Evolutionary conservation across 1,139 yeast genomes (phyloP).

Genomic region (Pichia sp.): DNA sequence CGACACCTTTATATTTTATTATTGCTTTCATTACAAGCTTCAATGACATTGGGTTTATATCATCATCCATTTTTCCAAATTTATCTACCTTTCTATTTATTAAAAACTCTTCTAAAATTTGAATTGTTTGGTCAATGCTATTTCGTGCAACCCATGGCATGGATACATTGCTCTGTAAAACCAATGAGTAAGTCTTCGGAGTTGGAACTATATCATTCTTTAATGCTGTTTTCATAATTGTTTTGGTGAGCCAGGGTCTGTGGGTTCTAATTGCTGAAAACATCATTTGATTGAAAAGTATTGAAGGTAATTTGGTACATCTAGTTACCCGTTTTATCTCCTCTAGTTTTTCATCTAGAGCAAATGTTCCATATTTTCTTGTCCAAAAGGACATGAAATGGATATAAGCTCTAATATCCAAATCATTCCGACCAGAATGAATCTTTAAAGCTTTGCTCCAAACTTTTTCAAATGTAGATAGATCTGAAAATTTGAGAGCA

Average conservation of each 20-base stretch:
- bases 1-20: slow-evolving; percentile 15
- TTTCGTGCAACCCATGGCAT: slow-evolving; percentile 15
- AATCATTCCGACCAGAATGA: slow-evolving; percentile 6
- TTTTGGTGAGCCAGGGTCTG: slow-evolving; percentile 37
- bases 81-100: slow-evolving; percentile 20
- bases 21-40: slow-evolving; percentile 19
- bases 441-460: slow-evolving; percentile 19
- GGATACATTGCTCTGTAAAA: slow-evolving; percentile 20
- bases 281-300: slow-evolving; percentile 38
- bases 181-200: slow-evolving; percentile 34
- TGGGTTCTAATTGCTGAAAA: slow-evolving; percentile 32
- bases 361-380: slow-evolving; percentile 15
- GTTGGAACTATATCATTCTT: slow-evolving; percentile 31
- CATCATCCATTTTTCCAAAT: slow-evolving; percentile 23
- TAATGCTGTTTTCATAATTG: slow-evolving; percentile 34
- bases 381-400: slow-evolving; percentile 20
- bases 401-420: slow-evolving; percentile 16
- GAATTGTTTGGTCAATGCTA: slow-evolving; percentile 27
- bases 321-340: slow-evolving; percentile 11
- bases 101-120: slow-evolving; percentile 22
- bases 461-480: slow-evolving; percentile 15
- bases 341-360: slow-evolving; percentile 14
- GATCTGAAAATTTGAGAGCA: slow-evolving; percentile 15
- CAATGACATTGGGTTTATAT: slow-evolving; percentile 22
- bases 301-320: slow-evolving; percentile 24